Percentiles rank a stretch among this genome's conserved stretches.
These are phyloP conservation scores for Fusarium armeniacum DNA, from an alignment of 2,329 filamentous ascomycete genomes.

Conservation along the genomic window DNA sequence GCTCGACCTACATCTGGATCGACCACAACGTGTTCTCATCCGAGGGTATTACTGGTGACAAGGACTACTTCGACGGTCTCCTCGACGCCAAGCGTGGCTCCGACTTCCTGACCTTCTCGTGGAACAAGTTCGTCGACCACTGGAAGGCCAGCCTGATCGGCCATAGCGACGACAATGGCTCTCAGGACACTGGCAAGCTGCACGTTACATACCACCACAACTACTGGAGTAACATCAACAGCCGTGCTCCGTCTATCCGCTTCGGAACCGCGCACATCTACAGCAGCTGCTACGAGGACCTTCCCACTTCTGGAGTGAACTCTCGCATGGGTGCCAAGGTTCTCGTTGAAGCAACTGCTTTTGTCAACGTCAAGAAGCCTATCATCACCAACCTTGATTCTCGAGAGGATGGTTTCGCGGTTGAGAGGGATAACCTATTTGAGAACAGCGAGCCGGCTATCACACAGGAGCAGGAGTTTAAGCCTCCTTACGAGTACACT, in stretches of 20 bases:
- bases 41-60: constrained; percentile 65
- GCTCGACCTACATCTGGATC: constrained; percentile 66
- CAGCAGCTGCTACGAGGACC: constrained; percentile 65
- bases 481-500: constrained; percentile 55
- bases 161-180: constrained; percentile 66
- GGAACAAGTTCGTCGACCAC: constrained; percentile 57
- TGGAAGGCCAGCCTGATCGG: constrained; percentile 73
- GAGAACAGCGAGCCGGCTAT: constrained; percentile 54
- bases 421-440: constrained; percentile 62
- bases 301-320: constrained; percentile 65
- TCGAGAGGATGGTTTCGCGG: constrained; percentile 60
- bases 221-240: constrained; percentile 68
- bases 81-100: constrained; percentile 69
- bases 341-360: constrained; percentile 66
- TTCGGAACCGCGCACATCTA: constrained; percentile 72
- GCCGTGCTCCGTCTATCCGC: constrained; percentile 62
- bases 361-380: constrained; percentile 59
- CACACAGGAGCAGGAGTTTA: constrained; percentile 53
- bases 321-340: constrained; percentile 66
- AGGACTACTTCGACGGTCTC: constrained; percentile 74
- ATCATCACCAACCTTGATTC: constrained; percentile 61
- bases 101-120: constrained; percentile 63
- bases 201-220: constrained; percentile 71
- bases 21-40: constrained; percentile 69
- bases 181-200: constrained; percentile 68